phyloP scores from a whole-genome alignment of 2,329 filamentous ascomycete genomes.

The Claviceps sp. region DNA sequence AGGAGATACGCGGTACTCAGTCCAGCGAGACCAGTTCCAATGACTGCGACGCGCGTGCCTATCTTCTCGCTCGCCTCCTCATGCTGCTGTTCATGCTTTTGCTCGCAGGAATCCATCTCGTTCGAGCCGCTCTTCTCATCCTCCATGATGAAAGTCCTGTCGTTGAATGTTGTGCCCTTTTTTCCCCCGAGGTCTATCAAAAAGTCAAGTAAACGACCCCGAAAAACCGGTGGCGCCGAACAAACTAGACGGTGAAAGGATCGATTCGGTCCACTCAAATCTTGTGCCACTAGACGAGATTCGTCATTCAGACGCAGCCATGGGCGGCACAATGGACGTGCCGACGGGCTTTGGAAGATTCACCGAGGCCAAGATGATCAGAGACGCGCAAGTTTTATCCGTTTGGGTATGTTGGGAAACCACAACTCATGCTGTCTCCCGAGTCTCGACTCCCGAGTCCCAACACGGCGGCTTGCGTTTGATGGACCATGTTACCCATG shows the following conservation, averaged over 20 bases:
- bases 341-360: no score
- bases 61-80: neutral
- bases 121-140: neutral
- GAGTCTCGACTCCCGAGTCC: no score
- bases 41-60: constrained; percentile 13
- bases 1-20: constrained; percentile 23
- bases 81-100: neutral
- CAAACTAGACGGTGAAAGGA: neutral
- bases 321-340: no score
- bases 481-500: no score
- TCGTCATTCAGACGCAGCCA: neutral
- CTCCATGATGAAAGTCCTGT: neutral
- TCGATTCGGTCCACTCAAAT: neutral
- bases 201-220: no score
- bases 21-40: constrained; percentile 25
- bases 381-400: no score
- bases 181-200: no score
- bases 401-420: no score
- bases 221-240: no score
- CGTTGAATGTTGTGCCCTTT: neutral
- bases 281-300: neutral
- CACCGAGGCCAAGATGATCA: no score
- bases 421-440: no score
- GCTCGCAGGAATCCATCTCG: neutral
- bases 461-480: no score